Evolutionary conservation across 1,139 yeast species (phyloP).

Genomic region (Yamadazyma epiphylla): DNA sequence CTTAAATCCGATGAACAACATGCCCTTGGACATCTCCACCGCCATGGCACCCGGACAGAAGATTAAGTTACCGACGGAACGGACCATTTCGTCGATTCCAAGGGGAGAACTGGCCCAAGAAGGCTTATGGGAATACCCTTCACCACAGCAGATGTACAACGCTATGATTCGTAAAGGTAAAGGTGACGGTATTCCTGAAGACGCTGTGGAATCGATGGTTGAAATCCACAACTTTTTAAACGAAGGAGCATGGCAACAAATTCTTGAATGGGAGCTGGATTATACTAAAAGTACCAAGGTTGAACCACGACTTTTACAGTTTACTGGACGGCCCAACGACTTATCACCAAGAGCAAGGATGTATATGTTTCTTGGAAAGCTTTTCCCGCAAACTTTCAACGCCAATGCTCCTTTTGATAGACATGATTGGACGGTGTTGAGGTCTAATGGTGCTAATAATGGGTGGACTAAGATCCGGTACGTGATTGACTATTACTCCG

Average conservation of each 20-base stretch:
- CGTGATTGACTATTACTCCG: conserved; percentile 90
- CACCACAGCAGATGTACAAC: conserved; percentile 97
- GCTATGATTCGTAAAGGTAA: conserved; percentile 96
- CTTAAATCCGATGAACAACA: conserved; percentile 79
- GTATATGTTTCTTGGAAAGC: conserved; percentile 60
- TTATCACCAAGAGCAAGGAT: conserved; percentile 83
- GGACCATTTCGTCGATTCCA: conserved; percentile 85
- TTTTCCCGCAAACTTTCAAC: conserved; percentile 72
- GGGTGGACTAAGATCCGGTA: conserved; percentile 66
- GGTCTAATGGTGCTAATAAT: conserved; percentile 49
- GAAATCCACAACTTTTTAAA: conserved; percentile 93
- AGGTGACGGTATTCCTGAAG: conserved; percentile 82
- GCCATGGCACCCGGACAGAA: conserved; percentile 79
- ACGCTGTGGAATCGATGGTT: conserved; percentile 96
- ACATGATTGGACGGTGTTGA: conserved; percentile 96
- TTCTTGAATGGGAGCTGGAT: conserved; percentile 80
- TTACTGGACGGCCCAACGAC: conserved; percentile 90
- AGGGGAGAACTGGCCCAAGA: conserved; percentile 62
- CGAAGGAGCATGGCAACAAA: conserved; percentile 98
- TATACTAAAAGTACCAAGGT: conserved; percentile 47
- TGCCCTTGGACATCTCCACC: conserved; percentile 72
- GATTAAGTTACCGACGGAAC: conserved; percentile 70
- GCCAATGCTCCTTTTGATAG: conserved; percentile 92
- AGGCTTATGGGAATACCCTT: conserved; percentile 96
- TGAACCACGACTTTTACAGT: conserved; percentile 75